phyloP scores from a whole-genome alignment of 2,329 filamentous ascomycete genomes.

The Neurospora sp. region DNA sequence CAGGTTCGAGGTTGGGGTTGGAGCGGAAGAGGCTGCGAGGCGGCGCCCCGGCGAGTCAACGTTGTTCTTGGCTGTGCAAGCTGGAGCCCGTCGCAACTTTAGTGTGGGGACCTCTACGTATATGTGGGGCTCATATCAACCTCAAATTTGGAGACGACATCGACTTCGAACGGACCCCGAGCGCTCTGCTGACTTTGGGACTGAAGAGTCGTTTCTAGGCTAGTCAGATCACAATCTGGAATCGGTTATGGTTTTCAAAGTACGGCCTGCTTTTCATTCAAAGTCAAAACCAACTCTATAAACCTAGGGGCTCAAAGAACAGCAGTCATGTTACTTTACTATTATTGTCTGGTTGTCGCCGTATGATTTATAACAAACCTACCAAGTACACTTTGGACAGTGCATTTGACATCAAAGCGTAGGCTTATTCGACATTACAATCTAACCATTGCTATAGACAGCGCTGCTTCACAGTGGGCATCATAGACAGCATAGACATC shows the following conservation, averaged over 20 bases:
- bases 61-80: background rate
- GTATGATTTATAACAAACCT: background rate
- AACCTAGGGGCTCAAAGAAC: background rate
- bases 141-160: background rate
- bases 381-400: background rate
- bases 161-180: background rate
- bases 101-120: background rate
- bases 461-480: background rate
- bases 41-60: background rate
- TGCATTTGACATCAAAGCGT: background rate
- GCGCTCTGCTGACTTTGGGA: background rate
- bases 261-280: background rate
- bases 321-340: background rate
- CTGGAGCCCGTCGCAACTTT: background rate
- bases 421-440: background rate
- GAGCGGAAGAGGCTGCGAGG: constrained; percentile 2
- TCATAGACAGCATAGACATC: background rate
- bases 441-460: background rate
- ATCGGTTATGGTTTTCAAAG: background rate
- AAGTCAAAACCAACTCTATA: background rate
- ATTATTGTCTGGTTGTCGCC: background rate
- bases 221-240: background rate
- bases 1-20: constrained; percentile 1
- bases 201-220: background rate
- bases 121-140: background rate